These are phyloP conservation scores for Inosperma sp. DNA, from an alignment of 768 basidiomycete species.

Conservation along the genomic window DNA sequence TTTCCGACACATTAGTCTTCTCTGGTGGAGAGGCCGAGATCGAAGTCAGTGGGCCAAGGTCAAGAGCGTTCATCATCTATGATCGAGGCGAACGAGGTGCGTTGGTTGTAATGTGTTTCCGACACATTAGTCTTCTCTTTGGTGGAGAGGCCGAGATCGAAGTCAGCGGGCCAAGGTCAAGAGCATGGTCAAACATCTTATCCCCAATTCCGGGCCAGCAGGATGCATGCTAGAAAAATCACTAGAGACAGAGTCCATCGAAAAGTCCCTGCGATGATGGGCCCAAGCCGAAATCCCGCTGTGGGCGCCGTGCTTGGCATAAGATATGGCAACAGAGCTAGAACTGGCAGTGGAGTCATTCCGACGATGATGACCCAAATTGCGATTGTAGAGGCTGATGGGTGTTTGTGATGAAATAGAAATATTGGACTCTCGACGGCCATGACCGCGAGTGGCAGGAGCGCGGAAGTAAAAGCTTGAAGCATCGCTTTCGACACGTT, in stretches of 20 bases:
- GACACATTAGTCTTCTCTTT: not conserved
- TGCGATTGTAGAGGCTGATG: constrained; percentile 67
- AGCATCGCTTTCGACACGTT: constrained; percentile 68
- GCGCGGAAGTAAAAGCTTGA: constrained; percentile 74
- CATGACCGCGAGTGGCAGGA: constrained; percentile 25
- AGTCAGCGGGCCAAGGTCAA: constrained; percentile 49
- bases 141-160: constrained; percentile 35
- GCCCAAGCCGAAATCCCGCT: constrained; percentile 58
- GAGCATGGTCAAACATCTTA: constrained; percentile 74
- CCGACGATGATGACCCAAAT: constrained; percentile 46
- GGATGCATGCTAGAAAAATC: constrained; percentile 55
- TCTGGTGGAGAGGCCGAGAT: too few relatives aligned
- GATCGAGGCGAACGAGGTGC: not conserved
- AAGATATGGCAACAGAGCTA: constrained; percentile 51
- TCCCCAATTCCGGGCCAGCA: constrained; percentile 69
- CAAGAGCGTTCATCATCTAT: constrained; percentile 47
- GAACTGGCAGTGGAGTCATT: constrained; percentile 58
- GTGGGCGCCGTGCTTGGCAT: constrained; percentile 47
- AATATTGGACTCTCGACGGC: too few relatives aligned
- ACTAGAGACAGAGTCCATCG: constrained; percentile 62
- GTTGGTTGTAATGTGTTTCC: too few relatives aligned
- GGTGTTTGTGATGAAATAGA: constrained; percentile 52
- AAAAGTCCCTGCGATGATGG: constrained; percentile 50
- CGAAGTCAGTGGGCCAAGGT: too few relatives aligned
- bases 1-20: constrained; percentile 23